Percentiles rank a stretch among this genome's conserved stretches.
Evolutionary conservation across 352 stramenopile genomes (phyloP).

Genomic region (Pythium myriotylum): DNA sequence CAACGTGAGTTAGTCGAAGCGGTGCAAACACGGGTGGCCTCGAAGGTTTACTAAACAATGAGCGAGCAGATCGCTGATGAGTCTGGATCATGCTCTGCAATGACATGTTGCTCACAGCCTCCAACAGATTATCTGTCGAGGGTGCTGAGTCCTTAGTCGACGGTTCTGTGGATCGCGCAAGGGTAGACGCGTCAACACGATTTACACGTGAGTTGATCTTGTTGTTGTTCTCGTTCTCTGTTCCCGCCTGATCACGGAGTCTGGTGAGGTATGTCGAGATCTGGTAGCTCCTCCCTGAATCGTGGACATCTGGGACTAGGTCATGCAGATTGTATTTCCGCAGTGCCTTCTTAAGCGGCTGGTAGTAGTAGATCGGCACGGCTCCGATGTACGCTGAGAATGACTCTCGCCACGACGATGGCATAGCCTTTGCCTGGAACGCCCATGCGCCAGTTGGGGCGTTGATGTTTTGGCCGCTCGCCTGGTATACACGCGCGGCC

Average conservation of each 20-base stretch:
- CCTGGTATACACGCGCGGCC: slow-evolving; percentile 78
- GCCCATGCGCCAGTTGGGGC: slow-evolving; percentile 67
- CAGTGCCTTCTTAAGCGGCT: slow-evolving; percentile 79
- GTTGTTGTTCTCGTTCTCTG: slow-evolving; percentile 80
- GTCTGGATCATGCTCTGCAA: slow-evolving; percentile 55
- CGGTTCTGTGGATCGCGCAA: background rate
- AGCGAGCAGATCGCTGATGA: slow-evolving; percentile 51
- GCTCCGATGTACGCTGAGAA: slow-evolving; percentile 80
- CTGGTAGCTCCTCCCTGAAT: slow-evolving; percentile 82
- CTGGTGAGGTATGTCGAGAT: slow-evolving; percentile 79
- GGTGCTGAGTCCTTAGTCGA: slow-evolving; percentile 26
- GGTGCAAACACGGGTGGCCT: slow-evolving; percentile 32
- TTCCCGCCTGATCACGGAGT: slow-evolving; percentile 70
- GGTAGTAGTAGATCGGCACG: slow-evolving; percentile 83
- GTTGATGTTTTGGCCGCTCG: slow-evolving; percentile 79
- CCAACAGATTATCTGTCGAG: slow-evolving; percentile 36
- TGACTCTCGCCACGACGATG: slow-evolving; percentile 80
- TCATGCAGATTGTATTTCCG: slow-evolving; percentile 89
- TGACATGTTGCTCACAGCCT: slow-evolving; percentile 68
- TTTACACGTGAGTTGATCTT: slow-evolving; percentile 60
- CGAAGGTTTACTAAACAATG: slow-evolving; percentile 58
- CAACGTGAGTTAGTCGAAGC: background rate
- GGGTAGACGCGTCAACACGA: slow-evolving; percentile 17
- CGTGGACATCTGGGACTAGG: slow-evolving; percentile 83
- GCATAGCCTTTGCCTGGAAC: slow-evolving; percentile 88